phyloP scores from a whole-genome alignment of 1,284 basidiomycete genomes.

The Pascua sp. region DNA sequence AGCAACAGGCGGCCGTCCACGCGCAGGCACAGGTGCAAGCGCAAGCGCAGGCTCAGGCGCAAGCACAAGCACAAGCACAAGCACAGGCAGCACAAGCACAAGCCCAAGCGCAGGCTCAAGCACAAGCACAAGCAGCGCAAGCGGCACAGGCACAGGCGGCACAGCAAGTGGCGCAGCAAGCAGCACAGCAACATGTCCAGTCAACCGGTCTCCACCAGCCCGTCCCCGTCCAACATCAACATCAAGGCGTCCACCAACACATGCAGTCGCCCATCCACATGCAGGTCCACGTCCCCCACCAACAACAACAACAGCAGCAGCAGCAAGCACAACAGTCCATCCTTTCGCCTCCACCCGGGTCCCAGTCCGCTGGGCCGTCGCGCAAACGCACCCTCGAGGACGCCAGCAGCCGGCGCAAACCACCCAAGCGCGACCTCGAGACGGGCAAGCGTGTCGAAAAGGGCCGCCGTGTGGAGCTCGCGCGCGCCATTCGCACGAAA shows the following conservation, averaged over 20 bases:
- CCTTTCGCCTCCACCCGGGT: background rate
- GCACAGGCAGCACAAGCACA: background rate
- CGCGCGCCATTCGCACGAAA: slow-evolving; percentile 21
- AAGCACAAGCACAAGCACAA: background rate
- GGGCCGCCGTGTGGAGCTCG: slow-evolving; percentile 16
- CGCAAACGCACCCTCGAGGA: slow-evolving; percentile 4
- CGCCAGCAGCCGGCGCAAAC: background rate
- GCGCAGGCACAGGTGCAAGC: slow-evolving; percentile 1
- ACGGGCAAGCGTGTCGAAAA: slow-evolving; percentile 21
- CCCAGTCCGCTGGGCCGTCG: background rate
- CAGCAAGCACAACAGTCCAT: background rate
- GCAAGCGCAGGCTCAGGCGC: background rate
- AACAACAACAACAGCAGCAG: background rate
- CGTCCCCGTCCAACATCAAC: background rate
- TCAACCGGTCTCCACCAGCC: too few relatives aligned
- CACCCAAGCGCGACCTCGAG: slow-evolving; percentile 9
- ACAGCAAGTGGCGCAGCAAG: too few relatives aligned
- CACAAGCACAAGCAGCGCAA: background rate
- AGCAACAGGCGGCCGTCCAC: too few relatives aligned
- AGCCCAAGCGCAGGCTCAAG: background rate
- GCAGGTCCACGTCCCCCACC: background rate
- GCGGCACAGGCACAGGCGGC: background rate
- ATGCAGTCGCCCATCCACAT: background rate
- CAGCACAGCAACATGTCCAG: background rate
- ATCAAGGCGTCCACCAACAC: background rate